phyloP scores from a whole-genome alignment of 768 basidiomycete genomes.

The Tylopilus vinaceipallidus region DNA sequence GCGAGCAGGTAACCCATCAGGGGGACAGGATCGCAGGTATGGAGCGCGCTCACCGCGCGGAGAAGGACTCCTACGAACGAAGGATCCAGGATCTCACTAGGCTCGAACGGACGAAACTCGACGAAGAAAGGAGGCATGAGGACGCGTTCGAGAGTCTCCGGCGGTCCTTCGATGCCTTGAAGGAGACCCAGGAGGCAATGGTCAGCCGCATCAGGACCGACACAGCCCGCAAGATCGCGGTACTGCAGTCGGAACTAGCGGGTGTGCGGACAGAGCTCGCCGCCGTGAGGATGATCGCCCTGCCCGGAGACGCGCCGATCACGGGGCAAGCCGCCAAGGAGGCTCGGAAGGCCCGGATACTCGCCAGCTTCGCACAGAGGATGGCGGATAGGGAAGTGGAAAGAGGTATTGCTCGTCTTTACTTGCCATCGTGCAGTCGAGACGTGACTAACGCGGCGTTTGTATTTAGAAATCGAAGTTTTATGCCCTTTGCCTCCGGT shows the following conservation, averaged over 20 bases:
- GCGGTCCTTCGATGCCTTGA: background rate
- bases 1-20: slow-evolving; percentile 11
- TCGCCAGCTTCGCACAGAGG: background rate
- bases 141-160: slow-evolving; percentile 4
- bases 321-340: slow-evolving; percentile 8
- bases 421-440: background rate
- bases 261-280: slow-evolving; percentile 8
- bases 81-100: slow-evolving; percentile 14
- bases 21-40: slow-evolving; percentile 9
- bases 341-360: background rate
- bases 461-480: slow-evolving; percentile 1
- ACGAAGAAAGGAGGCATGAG: slow-evolving; percentile 7
- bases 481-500: background rate
- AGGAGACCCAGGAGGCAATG: slow-evolving; percentile 17
- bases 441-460: slow-evolving; percentile 1
- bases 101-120: slow-evolving; percentile 2
- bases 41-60: slow-evolving; percentile 6
- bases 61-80: slow-evolving; percentile 1
- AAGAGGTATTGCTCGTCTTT: slow-evolving; percentile 6
- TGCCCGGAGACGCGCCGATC: background rate
- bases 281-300: slow-evolving; percentile 1
- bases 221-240: slow-evolving; percentile 12
- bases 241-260: slow-evolving; percentile 16
- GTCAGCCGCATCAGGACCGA: slow-evolving; percentile 16
- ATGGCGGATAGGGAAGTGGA: background rate